These are phyloP conservation scores for Solanum bukasovii DNA, from an alignment of 257 asterid species.

Conservation along the genomic window DNA sequence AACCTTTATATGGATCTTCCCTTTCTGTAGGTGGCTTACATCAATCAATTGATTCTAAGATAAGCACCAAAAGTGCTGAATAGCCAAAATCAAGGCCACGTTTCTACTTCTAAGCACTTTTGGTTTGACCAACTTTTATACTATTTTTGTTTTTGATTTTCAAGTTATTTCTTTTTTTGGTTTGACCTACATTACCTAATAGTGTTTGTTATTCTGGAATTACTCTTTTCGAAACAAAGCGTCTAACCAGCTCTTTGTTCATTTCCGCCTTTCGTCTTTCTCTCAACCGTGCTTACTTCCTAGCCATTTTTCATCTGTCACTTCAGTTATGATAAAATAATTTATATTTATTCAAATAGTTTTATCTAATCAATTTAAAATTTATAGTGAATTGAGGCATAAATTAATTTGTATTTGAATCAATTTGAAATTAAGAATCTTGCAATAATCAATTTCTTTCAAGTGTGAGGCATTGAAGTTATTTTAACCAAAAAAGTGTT, in stretches of 20 bases:
- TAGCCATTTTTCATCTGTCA: neutral
- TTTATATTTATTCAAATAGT: neutral
- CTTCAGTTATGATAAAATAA: neutral
- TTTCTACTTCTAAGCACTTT: neutral
- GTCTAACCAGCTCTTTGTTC: neutral
- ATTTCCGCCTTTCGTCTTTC: neutral
- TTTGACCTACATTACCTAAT: neutral
- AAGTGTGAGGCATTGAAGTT: neutral
- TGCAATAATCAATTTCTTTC: neutral
- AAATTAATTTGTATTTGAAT: neutral
- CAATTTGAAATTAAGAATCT: neutral
- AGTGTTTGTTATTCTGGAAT: neutral
- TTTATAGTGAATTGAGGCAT: neutral
- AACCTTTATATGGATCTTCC: neutral
- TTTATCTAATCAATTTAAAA: neutral
- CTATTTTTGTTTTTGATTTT: neutral
- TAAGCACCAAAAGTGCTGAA: neutral
- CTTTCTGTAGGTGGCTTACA: neutral
- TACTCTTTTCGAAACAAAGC: neutral
- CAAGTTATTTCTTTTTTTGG: neutral
- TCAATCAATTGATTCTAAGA: neutral
- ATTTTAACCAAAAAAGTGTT: neutral
- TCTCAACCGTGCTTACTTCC: neutral
- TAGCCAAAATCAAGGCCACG: neutral
- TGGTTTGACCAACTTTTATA: neutral